Base-by-base conservation (phyloP, 2,329 filamentous ascomycete genomes). In the Trichoderma pleuroti region DNA sequence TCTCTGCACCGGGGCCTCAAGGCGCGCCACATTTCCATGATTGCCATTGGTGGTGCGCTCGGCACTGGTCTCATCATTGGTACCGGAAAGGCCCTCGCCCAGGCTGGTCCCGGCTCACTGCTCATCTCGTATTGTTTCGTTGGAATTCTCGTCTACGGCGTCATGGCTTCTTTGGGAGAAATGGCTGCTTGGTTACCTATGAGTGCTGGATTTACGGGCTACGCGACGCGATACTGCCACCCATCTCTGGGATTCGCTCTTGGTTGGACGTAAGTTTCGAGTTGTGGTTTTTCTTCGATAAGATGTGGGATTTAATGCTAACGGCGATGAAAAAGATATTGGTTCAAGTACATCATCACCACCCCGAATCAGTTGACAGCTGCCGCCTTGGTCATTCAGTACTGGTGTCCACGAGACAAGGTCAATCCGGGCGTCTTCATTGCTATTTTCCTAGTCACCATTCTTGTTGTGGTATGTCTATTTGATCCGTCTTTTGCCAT, bases 361-460 rank as follows among this genome's bases (percentile, higher is more conserved):
- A 94, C 92, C 1, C 93, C 93, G 1, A 96, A 96, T 77, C 93
- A 97, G 78, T 83, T 97, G 49, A 96, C 93, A 1, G 93, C 93
- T 32, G 88, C 87, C n/a, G 88, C 92, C 6, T 81, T 97, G 46
- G 91, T 95, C 70, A 91, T 97, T 71, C 88, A 91, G 74, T 94
- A 90, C 76, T 97, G 93, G 93, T 82, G 93, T 12, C 79, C 84
- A 1, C 82, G 87, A 32, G 86, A 91, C 0, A 83, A 81, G 57
- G 85, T 95, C 70, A 94, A 95, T 76, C 90, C 92, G 0, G 93
- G 92, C 64, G 91, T 95, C 14, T 96, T 90, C 82, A 94, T 97
- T 70, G 86, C 93, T 49, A 85, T 92, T 63, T 90, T 92, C 81
- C 81, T 92, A 5, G 82, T 91, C 30, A 72, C 82, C 66, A 91